A percentile compares a stretch with the other conserved stretches of the same genome.
Evolutionary conservation across 1,284 basidiomycete species (phyloP).

Genomic region (Irpex sp.): DNA sequence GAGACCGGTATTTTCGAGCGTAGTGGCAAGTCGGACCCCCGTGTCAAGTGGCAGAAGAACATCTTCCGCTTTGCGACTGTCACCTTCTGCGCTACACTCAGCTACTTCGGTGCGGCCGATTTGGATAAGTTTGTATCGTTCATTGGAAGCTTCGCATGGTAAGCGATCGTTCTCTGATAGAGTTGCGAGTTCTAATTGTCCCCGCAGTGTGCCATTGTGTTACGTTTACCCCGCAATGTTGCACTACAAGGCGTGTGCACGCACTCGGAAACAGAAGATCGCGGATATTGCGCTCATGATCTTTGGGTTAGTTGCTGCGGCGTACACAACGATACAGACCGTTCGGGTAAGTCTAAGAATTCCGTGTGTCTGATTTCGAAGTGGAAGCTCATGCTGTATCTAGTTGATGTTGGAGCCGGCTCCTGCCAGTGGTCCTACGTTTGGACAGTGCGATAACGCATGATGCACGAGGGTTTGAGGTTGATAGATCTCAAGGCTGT

Average conservation of each 20-base stretch:
- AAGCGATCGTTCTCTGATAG: conserved; percentile 26
- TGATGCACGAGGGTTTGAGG: neutral
- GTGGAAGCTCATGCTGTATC: neutral
- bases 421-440: conserved; percentile 20
- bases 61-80: conserved; percentile 79
- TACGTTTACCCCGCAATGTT: conserved; percentile 94
- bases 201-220: conserved; percentile 80
- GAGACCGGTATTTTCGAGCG: conserved; percentile 94
- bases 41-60: conserved; percentile 92
- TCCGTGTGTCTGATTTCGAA: neutral
- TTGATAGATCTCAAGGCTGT: too few species aligned
- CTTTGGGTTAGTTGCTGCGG: conserved; percentile 80
- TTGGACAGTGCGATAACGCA: conserved; percentile 23
- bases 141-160: conserved; percentile 94
- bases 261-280: conserved; percentile 63
- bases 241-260: conserved; percentile 86
- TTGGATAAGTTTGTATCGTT: conserved; percentile 97
- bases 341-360: conserved; percentile 44
- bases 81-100: conserved; percentile 68
- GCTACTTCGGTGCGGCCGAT: conserved; percentile 84
- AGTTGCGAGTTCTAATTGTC: neutral
- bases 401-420: conserved; percentile 34
- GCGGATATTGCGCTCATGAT: conserved; percentile 75
- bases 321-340: conserved; percentile 83
- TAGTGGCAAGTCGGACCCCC: conserved; percentile 72